Evolutionary conservation across 768 basidiomycete species (phyloP), one percentile per base, ranked within the genome.

Genomic region (Cantharellus cinnabarinus): DNA sequence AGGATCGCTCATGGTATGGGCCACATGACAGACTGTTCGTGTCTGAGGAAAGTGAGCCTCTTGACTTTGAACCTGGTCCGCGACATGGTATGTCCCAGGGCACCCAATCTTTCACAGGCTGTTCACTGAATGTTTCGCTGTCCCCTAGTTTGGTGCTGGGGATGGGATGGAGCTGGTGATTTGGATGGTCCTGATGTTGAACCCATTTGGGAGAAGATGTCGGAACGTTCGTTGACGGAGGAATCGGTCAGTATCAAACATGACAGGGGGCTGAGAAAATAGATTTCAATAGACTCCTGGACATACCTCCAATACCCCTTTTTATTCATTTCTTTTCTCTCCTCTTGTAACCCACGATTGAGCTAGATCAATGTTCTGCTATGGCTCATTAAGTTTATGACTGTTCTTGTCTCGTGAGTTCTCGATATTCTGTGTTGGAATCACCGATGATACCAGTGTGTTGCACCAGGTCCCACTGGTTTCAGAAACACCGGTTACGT

Each of bases 121-220:
- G 40, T 53, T 41, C 35, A 35, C 48, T 42, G 44, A 39, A 35
- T 4, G 14, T 2, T 3, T 41, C 57, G 48, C n/a, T 58, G 4
- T 56, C 51, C 15, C 39, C 41, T 66, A 95, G 94, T 98, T 7
- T 97, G 94, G 94, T 98, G 94, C 68, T 97, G 94, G 94, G 94
- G 94, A 20, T 99, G 94, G 94, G 94, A 99, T 66, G 94, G 94
- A 10, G 94, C 94, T 2, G 94, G 94, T 20, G 94, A 99, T 67
- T 77, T 99, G 34, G 94, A 97, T 63, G 94, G 93, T 50, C 94
- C 94, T 0, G 93, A 98, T 66, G 89, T 99, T 3, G 94, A 98
- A 65, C 94, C 94, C 3, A 85, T 99, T 58, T 99, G 94, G 94
- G 94, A 97, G 69, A 67, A 69, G 41, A 83, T 85, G 81, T 64